Evolutionary conservation across 106 monocot species (phyloP).

Genomic region (Agapanthus africanus): DNA sequence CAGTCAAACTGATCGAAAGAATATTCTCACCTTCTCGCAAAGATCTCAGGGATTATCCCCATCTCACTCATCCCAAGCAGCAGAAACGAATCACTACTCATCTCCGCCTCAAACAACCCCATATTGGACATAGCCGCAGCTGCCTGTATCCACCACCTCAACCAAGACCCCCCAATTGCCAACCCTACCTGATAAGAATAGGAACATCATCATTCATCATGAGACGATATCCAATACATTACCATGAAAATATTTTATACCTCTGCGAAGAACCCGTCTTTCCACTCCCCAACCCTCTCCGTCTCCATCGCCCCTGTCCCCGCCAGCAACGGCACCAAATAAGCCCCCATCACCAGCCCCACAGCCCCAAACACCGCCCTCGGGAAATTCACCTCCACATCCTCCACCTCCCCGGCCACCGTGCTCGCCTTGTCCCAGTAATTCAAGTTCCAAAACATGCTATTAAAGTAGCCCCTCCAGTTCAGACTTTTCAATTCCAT

Average conservation of each 20-base stretch:
- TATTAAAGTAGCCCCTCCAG: constrained; percentile 57
- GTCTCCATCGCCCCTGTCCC: constrained; percentile 60
- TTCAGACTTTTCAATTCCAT: constrained; percentile 20
- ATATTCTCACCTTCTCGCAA: constrained; percentile 38
- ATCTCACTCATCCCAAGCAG: constrained; percentile 84
- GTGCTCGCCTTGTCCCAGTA: constrained; percentile 97
- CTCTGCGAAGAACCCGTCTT: constrained; percentile 71
- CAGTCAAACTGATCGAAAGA: background rate
- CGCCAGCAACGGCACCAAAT: constrained; percentile 62
- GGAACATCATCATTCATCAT: too few relatives aligned
- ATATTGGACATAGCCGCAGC: constrained; percentile 88
- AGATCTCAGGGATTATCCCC: constrained; percentile 72
- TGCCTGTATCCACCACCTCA: constrained; percentile 72
- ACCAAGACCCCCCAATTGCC: constrained; percentile 64
- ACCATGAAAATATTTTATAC: too few relatives aligned
- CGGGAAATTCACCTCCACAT: constrained; percentile 57
- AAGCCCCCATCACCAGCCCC: constrained; percentile 53
- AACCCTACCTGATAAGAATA: too few relatives aligned
- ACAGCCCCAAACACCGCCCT: constrained; percentile 63
- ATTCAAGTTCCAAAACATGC: constrained; percentile 92
- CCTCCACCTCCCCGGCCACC: constrained; percentile 78
- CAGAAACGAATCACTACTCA: constrained; percentile 87
- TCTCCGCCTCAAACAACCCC: constrained; percentile 91
- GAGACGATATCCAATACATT: too few relatives aligned
- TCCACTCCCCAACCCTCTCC: constrained; percentile 49